These are phyloP conservation scores for Colletotrichum nymphaeae DNA, from an alignment of 2,329 filamentous ascomycete species.

Conservation along the genomic window DNA sequence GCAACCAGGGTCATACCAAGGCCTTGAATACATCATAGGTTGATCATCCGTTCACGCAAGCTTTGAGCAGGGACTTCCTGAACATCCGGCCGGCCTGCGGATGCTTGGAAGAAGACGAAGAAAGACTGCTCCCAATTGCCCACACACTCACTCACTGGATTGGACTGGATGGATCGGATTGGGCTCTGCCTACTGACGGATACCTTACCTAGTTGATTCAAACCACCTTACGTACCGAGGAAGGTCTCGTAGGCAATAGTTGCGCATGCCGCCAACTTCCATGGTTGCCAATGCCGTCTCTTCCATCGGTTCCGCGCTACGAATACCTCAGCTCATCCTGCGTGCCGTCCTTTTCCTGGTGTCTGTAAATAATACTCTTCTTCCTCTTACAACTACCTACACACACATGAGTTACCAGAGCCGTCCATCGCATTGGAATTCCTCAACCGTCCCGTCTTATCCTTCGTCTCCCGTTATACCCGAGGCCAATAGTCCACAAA, in stretches of 20 bases:
- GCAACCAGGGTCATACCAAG: slow-evolving; percentile 22
- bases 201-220: not conserved
- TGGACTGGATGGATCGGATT: not conserved
- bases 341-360: not conserved
- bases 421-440: not conserved
- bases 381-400: not conserved
- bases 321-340: not conserved
- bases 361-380: not conserved
- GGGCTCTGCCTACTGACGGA: not conserved
- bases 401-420: not conserved
- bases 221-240: not conserved
- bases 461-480: not conserved
- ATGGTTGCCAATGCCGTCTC: slow-evolving; percentile 2
- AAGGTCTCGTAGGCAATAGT: not conserved
- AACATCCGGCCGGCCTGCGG: not conserved
- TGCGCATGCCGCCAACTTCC: not conserved
- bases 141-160: not conserved
- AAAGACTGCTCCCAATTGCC: not conserved
- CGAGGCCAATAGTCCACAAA: not conserved
- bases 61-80: not conserved
- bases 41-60: slow-evolving; percentile 13
- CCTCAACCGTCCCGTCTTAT: not conserved
- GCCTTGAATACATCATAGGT: slow-evolving; percentile 28
- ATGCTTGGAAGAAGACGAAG: not conserved
- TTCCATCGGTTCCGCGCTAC: not conserved